Evolutionary conservation across 2,329 filamentous ascomycete species (phyloP).

Genomic region (Raffaelea ambrosiae): DNA sequence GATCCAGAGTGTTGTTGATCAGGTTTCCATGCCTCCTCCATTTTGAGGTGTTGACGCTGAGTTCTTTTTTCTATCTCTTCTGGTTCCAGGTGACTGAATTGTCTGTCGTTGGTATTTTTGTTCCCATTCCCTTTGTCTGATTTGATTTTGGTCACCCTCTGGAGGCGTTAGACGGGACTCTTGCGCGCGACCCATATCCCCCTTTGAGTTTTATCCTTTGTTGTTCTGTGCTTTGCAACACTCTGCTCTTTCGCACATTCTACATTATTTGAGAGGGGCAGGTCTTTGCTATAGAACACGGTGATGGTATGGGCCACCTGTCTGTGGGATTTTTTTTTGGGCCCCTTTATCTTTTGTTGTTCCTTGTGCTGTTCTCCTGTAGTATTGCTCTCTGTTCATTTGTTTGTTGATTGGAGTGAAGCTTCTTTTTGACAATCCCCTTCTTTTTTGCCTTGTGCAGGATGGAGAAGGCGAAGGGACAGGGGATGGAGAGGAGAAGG

Average conservation of each 20-base stretch:
- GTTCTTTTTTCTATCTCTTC: too few species aligned
- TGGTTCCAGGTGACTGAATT: too few species aligned
- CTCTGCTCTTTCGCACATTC: neutral
- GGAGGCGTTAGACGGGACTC: too few species aligned
- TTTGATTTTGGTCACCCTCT: neutral
- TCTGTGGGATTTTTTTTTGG: neutral
- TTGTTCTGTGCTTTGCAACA: neutral
- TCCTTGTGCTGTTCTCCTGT: neutral
- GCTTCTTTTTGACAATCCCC: too few species aligned
- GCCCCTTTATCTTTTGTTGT: neutral
- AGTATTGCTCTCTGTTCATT: neutral
- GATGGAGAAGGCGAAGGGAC: too few species aligned
- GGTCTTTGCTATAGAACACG: neutral
- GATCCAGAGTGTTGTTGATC: constrained; percentile 39
- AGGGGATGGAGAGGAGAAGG: neutral
- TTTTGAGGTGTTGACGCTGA: constrained; percentile 1
- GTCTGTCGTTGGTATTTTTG: too few species aligned
- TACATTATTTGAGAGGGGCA: neutral
- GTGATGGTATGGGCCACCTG: neutral
- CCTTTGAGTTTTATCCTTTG: neutral
- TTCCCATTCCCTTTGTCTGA: neutral
- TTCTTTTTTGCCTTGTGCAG: too few species aligned
- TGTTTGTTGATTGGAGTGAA: neutral
- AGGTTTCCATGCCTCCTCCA: constrained; percentile 24
- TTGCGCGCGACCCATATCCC: neutral